Conservation (phyloP, 2,329 filamentous ascomycete species). For the Fusarium papillatum region DNA sequence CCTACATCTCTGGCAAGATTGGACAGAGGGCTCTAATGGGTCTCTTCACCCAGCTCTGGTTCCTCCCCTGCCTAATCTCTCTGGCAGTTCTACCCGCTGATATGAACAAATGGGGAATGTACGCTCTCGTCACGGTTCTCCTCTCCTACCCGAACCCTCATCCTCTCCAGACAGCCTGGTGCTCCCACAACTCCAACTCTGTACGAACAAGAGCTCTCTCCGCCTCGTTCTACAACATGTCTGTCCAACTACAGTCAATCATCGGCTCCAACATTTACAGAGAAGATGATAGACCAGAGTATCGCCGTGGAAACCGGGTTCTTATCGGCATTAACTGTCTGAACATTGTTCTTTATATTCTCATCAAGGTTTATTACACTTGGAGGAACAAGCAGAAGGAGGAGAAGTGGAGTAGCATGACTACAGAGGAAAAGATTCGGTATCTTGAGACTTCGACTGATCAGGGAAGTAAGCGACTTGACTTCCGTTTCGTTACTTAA, state of each 20-base stretch:
- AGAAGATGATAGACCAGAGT: neutral
- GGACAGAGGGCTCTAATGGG: neutral
- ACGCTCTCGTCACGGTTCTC: neutral
- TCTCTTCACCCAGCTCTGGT: neutral
- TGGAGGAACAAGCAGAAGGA: conserved; percentile 1
- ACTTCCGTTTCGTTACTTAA: neutral
- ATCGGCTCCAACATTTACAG: neutral
- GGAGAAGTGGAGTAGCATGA: neutral
- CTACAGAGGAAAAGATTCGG: neutral
- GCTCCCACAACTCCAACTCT: neutral
- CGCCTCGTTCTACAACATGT: neutral
- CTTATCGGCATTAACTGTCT: neutral
- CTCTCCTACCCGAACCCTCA: neutral
- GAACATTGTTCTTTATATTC: neutral
- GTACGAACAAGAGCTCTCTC: neutral
- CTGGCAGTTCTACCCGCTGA: neutral
- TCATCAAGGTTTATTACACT: neutral
- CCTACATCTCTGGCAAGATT: neutral
- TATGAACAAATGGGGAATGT: neutral
- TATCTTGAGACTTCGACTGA: neutral
- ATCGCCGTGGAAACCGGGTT: neutral
- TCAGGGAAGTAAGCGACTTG: neutral
- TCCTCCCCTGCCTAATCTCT: neutral
- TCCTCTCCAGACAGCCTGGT: neutral
- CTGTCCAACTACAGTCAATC: neutral